Base-by-base conservation (phyloP, 306 rosid genomes). In the Lathyrus aphaca region DNA sequence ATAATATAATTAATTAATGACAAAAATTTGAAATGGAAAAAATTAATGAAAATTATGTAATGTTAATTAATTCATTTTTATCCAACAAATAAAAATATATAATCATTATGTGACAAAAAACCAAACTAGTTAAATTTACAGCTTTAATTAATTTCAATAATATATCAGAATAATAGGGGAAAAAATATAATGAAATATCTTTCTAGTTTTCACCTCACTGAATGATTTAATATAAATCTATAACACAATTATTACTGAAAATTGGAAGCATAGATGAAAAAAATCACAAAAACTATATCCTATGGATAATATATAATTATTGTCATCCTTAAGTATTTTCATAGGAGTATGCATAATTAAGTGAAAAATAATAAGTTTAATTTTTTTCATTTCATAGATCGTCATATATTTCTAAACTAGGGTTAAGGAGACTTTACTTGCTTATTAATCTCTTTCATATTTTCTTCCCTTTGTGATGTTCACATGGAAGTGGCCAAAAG, bases 361-460 rank as follows among this genome's bases (percentile, higher is more conserved):
- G 38, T 48, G 17, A 6, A 11, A 71, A 57, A 23, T 5, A 30
- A 64, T 40, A 2, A 40, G 45, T 40, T 40, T 50, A 49, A n/a
- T 49, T 3, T 56, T 59, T 38, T 39, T 39, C 3, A 40, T 15
- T 73, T 27, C 39, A 30, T 58, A 53, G 59, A 49, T 45, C 50
- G 45, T 43, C 23, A 35, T n/a, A 8, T 27, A 27, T 63, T 13
- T 51, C 21, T 49, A 53, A 67, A 50, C 49, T 81, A 83, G 86
- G 83, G 83, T 75, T 79, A 64, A 62, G 61, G 42, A n/a, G 51
- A 71, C 50, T 32, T 70, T 61, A 23, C 39, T 50, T 48, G 38
- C 37, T 59, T 11, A 15, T 48, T 25, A 51, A 29, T 27, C 40
- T 42, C 21, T 64, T 56, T 35, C 58, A 1, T 61, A 50, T 29